Evolutionary conservation across 148 eudicot species (phyloP).

Genomic region (Persicaria tinctoria): DNA sequence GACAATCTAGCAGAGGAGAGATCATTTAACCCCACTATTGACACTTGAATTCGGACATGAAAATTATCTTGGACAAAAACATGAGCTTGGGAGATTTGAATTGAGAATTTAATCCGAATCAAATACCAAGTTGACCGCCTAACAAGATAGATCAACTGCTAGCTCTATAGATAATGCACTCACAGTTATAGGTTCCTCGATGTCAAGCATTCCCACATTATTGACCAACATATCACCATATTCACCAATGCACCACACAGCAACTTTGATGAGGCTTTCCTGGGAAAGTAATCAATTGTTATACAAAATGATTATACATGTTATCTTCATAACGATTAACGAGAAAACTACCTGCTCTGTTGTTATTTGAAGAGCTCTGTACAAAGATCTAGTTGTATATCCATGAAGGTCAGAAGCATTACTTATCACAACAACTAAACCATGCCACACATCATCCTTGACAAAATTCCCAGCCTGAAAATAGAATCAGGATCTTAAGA

Average conservation of each 20-base stretch:
- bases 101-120: background rate
- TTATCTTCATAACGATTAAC: conserved; percentile 12
- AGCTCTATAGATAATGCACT: conserved; percentile 24
- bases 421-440: conserved; percentile 71
- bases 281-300: conserved; percentile 21
- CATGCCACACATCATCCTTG: conserved; percentile 93
- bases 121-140: background rate
- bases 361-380: conserved; percentile 59
- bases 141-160: background rate
- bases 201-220: conserved; percentile 72
- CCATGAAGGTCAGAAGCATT: conserved; percentile 90
- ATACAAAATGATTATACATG: conserved; percentile 12
- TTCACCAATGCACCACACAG: conserved; percentile 99
- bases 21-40: background rate
- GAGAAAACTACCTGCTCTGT: conserved; percentile 61
- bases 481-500: conserved; percentile 26
- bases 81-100: background rate
- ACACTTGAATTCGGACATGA: background rate
- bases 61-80: background rate
- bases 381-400: conserved; percentile 68
- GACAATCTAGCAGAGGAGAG: background rate
- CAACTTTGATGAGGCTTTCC: conserved; percentile 92
- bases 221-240: conserved; percentile 93
- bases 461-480: conserved; percentile 81
- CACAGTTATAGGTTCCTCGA: conserved; percentile 89